Conservation (phyloP, 352 stramenopile species). For the Phytopythium helicoides region DNA sequence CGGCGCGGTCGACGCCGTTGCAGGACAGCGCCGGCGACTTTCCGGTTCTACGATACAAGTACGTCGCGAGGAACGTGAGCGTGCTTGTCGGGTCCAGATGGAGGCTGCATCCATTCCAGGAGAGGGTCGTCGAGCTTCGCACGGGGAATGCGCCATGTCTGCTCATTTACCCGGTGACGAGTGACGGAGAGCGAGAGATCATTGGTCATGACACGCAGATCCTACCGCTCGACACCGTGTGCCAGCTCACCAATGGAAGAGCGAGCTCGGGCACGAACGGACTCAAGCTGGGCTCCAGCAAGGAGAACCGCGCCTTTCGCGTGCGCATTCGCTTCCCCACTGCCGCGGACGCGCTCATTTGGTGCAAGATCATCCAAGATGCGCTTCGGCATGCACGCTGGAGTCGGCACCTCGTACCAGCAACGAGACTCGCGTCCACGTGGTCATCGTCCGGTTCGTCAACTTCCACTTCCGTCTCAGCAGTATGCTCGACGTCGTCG, state of each 20-base stretch:
- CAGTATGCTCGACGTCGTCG: not conserved
- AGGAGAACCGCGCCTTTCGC: slow-evolving; percentile 14
- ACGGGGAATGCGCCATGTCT: slow-evolving; percentile 30
- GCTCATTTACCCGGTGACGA: slow-evolving; percentile 14
- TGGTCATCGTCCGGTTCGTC: not conserved
- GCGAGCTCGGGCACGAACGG: slow-evolving; percentile 8
- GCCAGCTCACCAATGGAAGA: slow-evolving; percentile 11
- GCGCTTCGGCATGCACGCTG: slow-evolving; percentile 37
- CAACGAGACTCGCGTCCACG: not conserved
- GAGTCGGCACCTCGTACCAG: slow-evolving; percentile 23
- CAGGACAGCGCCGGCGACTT: slow-evolving; percentile 12
- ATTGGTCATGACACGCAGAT: slow-evolving; percentile 18
- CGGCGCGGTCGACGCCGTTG: not conserved
- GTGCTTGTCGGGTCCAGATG: slow-evolving; percentile 48
- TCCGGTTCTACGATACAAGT: slow-evolving; percentile 47
- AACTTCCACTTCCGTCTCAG: not conserved
- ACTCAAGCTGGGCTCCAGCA: slow-evolving; percentile 28
- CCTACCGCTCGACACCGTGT: slow-evolving; percentile 28
- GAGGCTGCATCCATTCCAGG: slow-evolving; percentile 44
- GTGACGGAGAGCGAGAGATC: slow-evolving; percentile 5
- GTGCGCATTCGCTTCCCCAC: slow-evolving; percentile 50
- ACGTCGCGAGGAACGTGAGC: slow-evolving; percentile 39
- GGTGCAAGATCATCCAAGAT: slow-evolving; percentile 35
- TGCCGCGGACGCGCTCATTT: slow-evolving; percentile 47
- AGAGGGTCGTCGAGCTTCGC: slow-evolving; percentile 32